Evolutionary conservation across 2,329 filamentous ascomycete genomes (phyloP).

Genomic region (Botryotinia globosa): DNA sequence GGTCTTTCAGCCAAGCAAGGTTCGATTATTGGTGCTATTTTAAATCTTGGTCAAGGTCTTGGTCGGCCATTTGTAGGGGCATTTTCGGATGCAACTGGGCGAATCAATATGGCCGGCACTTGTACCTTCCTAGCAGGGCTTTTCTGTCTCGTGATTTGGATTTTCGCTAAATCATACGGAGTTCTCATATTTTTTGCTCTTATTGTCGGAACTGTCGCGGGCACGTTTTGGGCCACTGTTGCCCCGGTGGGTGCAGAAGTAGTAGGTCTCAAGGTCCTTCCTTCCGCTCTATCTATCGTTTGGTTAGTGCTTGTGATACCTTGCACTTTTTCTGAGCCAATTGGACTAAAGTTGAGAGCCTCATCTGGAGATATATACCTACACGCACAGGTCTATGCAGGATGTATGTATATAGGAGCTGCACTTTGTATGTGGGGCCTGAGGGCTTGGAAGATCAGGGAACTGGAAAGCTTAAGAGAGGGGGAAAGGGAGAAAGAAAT

Average conservation of each 20-base stretch:
- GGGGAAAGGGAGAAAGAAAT: conserved; percentile 25
- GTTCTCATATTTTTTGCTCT: conserved; percentile 70
- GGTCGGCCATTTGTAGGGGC: conserved; percentile 71
- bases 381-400: conserved; percentile 58
- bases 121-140: conserved; percentile 64
- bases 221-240: conserved; percentile 45
- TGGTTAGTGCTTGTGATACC: conserved; percentile 72
- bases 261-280: conserved; percentile 65
- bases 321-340: conserved; percentile 63
- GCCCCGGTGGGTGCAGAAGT: conserved; percentile 60
- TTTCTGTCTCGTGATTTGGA: conserved; percentile 70
- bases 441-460: conserved; percentile 58
- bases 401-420: conserved; percentile 59
- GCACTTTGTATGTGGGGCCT: conserved; percentile 53
- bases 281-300: conserved; percentile 65
- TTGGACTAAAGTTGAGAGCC: conserved; percentile 52
- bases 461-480: conserved; percentile 43
- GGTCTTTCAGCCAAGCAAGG: conserved; percentile 66
- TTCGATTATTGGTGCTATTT: conserved; percentile 67
- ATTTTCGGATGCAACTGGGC: conserved; percentile 66
- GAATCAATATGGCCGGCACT: conserved; percentile 68
- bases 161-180: conserved; percentile 61
- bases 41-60: conserved; percentile 62
- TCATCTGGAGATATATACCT: conserved; percentile 51
- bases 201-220: conserved; percentile 63